Evolutionary conservation across 2,329 filamentous ascomycete genomes (phyloP).

Genomic region (Fusarium citri): DNA sequence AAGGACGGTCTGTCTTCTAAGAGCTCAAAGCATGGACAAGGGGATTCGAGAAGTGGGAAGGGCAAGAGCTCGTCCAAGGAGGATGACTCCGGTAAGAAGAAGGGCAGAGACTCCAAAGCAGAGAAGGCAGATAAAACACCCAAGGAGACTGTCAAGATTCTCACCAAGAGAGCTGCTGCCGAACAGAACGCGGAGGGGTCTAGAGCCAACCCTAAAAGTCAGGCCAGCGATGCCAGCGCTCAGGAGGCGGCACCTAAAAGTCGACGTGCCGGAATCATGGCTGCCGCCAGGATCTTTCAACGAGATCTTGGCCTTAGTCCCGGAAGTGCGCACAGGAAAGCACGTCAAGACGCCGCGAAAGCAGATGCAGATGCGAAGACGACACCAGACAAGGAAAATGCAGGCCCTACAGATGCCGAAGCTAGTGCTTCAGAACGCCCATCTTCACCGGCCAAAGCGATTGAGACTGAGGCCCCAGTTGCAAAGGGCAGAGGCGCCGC

Average conservation of each 20-base stretch:
- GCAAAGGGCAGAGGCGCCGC: conserved; percentile 41
- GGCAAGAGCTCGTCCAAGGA: conserved; percentile 57
- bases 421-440: conserved; percentile 33
- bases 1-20: conserved; percentile 62
- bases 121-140: conserved; percentile 65
- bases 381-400: conserved; percentile 50
- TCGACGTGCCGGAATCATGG: conserved; percentile 69
- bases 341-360: conserved; percentile 69
- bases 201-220: conserved; percentile 55
- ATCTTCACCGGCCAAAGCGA: conserved; percentile 35
- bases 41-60: conserved; percentile 65
- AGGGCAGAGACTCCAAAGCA: conserved; percentile 68
- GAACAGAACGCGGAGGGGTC: conserved; percentile 62
- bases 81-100: conserved; percentile 70
- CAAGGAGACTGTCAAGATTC: conserved; percentile 71
- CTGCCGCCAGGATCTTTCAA: conserved; percentile 73
- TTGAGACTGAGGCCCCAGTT: conserved; percentile 30
- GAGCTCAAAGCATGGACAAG: conserved; percentile 67
- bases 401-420: conserved; percentile 20
- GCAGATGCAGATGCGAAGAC: conserved; percentile 61
- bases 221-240: conserved; percentile 47
- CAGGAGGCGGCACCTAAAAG: conserved; percentile 61
- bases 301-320: conserved; percentile 74
- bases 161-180: conserved; percentile 68
- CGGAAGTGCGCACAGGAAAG: conserved; percentile 70